Conservation (phyloP, 2,329 filamentous ascomycete genomes). For the Cercospora sesami region DNA sequence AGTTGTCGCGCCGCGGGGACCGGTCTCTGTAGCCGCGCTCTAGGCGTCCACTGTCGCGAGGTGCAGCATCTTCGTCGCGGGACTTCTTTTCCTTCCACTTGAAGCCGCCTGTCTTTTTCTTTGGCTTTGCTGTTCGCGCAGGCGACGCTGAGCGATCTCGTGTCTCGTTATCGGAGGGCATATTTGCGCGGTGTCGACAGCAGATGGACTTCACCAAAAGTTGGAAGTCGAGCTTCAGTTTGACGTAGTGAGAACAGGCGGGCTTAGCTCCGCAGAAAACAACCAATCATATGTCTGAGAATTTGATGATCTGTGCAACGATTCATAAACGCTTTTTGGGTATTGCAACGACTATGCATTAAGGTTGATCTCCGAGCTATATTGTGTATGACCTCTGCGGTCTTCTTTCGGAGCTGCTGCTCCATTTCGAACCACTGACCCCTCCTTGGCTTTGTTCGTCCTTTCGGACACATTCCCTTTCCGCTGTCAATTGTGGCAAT, state of each 20-base stretch:
- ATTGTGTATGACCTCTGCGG: not conserved
- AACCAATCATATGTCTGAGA: not conserved
- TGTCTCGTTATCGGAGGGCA: conserved; percentile 24
- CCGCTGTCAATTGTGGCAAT: not conserved
- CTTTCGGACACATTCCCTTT: not conserved
- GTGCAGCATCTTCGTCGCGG: conserved; percentile 26
- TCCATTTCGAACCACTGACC: not conserved
- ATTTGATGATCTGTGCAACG: not conserved
- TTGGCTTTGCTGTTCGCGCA: conserved; percentile 28
- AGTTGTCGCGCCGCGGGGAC: conserved; percentile 34
- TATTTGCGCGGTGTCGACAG: conserved; percentile 2
- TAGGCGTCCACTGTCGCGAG: conserved; percentile 30
- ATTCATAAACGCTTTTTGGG: not conserved
- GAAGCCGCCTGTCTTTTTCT: conserved; percentile 40
- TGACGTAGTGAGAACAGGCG: not conserved
- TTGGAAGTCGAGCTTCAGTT: not conserved
- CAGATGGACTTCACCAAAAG: not conserved
- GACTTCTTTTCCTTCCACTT: conserved; percentile 42
- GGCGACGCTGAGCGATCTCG: conserved; percentile 36
- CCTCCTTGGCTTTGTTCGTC: not conserved
- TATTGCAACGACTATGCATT: not conserved
- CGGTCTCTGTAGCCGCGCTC: conserved; percentile 40
- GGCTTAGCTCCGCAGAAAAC: not conserved
- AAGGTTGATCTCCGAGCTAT: not conserved
- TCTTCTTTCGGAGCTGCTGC: not conserved